Evolutionary conservation across 805 yeast species (phyloP).

Genomic region (Zygoascus tannicola): DNA sequence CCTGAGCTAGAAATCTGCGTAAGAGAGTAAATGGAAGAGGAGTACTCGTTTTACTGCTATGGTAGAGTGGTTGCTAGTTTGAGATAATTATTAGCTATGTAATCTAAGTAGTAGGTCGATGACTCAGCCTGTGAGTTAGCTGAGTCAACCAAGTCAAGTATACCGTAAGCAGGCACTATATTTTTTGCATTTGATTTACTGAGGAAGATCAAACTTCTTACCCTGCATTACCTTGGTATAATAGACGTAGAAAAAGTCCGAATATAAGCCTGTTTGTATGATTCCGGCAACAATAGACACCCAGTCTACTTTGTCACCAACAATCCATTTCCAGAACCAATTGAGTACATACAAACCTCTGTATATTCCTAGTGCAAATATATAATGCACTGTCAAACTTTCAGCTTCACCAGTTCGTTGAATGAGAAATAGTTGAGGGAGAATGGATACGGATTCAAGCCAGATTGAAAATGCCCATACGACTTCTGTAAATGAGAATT

Average conservation of each 20-base stretch:
- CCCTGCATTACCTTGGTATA: slow-evolving; percentile 73
- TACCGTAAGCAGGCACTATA: not conserved
- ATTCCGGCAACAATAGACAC: slow-evolving; percentile 72
- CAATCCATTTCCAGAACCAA: slow-evolving; percentile 80
- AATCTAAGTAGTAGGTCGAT: too few species aligned
- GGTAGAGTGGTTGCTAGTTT: too few species aligned
- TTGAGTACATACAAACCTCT: slow-evolving; percentile 86
- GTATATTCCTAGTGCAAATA: slow-evolving; percentile 86
- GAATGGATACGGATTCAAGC: slow-evolving; percentile 85
- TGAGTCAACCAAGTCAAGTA: not conserved
- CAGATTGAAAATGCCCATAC: slow-evolving; percentile 86
- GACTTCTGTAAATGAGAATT: slow-evolving; percentile 46
- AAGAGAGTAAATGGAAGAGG: too few species aligned
- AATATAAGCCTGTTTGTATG: slow-evolving; percentile 76
- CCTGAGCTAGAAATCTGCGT: too few species aligned
- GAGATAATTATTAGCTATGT: too few species aligned
- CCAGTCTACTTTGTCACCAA: slow-evolving; percentile 55
- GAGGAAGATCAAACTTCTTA: slow-evolving; percentile 64
- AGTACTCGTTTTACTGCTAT: too few species aligned
- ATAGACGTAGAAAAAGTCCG: slow-evolving; percentile 92
- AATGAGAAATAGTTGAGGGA: slow-evolving; percentile 86
- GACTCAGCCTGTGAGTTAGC: not conserved
- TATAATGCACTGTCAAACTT: slow-evolving; percentile 81
- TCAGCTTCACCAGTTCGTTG: slow-evolving; percentile 86
- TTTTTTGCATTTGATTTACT: slow-evolving; percentile 22